Base-by-base conservation (phyloP, 129 eudicot species). In the Logfia minima region DNA sequence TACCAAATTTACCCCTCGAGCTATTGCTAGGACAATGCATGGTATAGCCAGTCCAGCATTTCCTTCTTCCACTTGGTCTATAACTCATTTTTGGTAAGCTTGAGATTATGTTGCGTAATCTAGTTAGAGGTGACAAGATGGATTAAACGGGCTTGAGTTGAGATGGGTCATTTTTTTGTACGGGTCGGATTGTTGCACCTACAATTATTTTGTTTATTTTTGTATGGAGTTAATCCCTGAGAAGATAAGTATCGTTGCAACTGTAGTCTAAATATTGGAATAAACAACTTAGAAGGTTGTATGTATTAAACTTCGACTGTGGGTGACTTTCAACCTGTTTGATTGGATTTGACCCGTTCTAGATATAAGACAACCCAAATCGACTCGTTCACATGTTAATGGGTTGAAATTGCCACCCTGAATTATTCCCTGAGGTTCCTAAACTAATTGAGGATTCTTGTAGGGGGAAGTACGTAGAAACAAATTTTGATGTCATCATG, bases 1-100 rank as follows among this genome's bases (percentile, higher is more conserved):
- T 5, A 84, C 88, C 56, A 94, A 94, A 77, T 89, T 94, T 72
- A 89, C 97, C 18, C 97, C 99, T 19, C 83, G 99, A 41, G 99
- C 99, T n/a, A 70, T 94, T 85, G 97, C 97, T 66, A 87, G 97
- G 85, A 89, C 91, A 84, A 80, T 94, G 96, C 99, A 94, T 78
- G 99, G 99, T n/a, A n/a, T 22, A 71, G 79, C 85, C 19, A 89
- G 97, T 76, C 99, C 99, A 43, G 88, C 99, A 34, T 94, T 86
- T 82, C 96, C 99, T 74, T 86, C 97, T 74, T 84, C 92, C 26
- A 86, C 84, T 80, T 94, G 99, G 99, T 91, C 96, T 28, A 87
- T 52, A 84, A 85, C 99, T 83, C 99, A 94, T 89, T 94, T 94
- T 86, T 94, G 99, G 99, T 94, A 87, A 65, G 66, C 51, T 58